A percentile compares a stretch with the other conserved stretches of the same genome.
Evolutionary conservation across 2,329 filamentous ascomycete genomes (phyloP).

Genomic region (Aspergillus quadricinctus): DNA sequence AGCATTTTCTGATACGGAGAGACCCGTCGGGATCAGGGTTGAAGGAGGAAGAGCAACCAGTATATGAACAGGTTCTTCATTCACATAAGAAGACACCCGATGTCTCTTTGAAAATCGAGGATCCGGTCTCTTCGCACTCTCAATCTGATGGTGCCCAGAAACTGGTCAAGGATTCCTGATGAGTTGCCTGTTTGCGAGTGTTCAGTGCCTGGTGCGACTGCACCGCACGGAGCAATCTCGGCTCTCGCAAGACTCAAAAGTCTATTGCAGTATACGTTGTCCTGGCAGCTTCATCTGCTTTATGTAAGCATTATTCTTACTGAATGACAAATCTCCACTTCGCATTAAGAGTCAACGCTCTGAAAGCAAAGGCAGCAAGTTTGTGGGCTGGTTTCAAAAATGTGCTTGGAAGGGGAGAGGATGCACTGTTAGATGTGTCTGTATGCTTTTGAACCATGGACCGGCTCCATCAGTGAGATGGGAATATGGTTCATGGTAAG

Average conservation of each 20-base stretch:
- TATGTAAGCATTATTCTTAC: background rate
- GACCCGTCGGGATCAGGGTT: constrained; percentile 52
- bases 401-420: no score
- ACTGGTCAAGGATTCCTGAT: background rate
- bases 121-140: background rate
- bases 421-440: no score
- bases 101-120: background rate
- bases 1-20: constrained; percentile 70
- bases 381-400: no score
- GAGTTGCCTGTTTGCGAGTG: background rate
- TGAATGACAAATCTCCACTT: background rate
- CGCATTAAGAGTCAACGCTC: background rate
- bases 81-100: constrained; percentile 6
- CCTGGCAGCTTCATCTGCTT: background rate
- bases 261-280: background rate
- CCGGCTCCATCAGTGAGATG: no score
- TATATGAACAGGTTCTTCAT: constrained; percentile 35
- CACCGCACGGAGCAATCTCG: background rate
- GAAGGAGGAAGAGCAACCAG: constrained; percentile 40
- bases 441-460: no score
- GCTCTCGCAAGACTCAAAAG: background rate
- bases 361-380: no score
- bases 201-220: background rate
- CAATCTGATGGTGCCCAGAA: background rate
- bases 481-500: no score